Conservation (phyloP, 2,329 filamentous ascomycete genomes). For the Raffaelea ambrosiae region DNA sequence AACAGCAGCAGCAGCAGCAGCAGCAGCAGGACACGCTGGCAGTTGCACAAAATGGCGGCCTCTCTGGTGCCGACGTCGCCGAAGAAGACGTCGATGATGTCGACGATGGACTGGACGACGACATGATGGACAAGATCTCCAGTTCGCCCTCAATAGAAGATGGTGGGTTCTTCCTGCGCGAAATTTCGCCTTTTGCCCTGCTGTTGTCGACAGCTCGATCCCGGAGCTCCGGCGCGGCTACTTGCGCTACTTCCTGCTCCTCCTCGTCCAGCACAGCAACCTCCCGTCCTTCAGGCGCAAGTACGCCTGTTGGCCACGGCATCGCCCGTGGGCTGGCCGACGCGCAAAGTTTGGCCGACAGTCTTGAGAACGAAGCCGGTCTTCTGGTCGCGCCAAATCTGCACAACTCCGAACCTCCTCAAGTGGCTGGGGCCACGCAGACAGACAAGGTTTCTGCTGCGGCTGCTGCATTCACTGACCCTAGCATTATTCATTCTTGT, state of each 20-base stretch:
- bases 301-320: not conserved
- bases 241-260: no score
- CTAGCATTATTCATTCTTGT: not conserved
- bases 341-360: no score
- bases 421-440: conserved; percentile 12
- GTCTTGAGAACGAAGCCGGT: no score
- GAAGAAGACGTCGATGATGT: conserved; percentile 60
- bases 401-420: conserved; percentile 2
- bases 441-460: not conserved
- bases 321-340: no score
- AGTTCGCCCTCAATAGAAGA: conserved; percentile 98
- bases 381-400: not conserved
- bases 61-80: conserved; percentile 35
- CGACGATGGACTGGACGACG: conserved; percentile 70
- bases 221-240: no score
- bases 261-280: no score
- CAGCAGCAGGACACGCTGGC: conserved; percentile 48
- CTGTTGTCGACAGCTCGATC: no score
- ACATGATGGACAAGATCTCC: conserved; percentile 97
- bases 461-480: no score
- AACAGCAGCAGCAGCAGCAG: not conserved
- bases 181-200: no score
- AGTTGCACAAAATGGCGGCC: conserved; percentile 52
- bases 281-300: not conserved
- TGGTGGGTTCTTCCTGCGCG: conserved; percentile 60